Base-by-base conservation (phyloP, 805 yeast genomes). In the Sugiyamaella lignohabitans region DNA sequence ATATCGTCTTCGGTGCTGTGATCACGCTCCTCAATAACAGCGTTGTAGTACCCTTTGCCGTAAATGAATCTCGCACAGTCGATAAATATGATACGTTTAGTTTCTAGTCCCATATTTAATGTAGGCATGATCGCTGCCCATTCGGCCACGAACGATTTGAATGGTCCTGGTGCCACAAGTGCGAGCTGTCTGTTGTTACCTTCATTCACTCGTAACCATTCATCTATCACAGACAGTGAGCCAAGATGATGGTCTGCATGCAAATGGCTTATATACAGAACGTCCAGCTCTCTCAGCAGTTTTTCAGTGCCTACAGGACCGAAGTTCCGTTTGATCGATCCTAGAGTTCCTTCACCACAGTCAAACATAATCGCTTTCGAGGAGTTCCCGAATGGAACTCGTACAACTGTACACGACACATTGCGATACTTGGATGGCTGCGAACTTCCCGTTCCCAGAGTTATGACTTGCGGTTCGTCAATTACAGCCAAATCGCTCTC, bases 211-310 rank as follows among this genome's bases (percentile, higher is more conserved):
- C 36, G 20, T 4, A 51, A 43, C 95, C 97, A 89, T 53, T 78
- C 79, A 34, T 72, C 70, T 22, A 93, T 70, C 2, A 93, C 63
- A 3, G 87, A 75, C 5, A 84, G 67, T 3, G 85, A 71, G 0
- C 99, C 99, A 37, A 93, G 67, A 63, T 91, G 97, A 62, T 93
- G 99, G 62, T 93, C 99, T 0, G 98, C 98, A 65, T 93, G 99
- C 56, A 91, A 70, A 69, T 93, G 99, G 55, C 95, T 84, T 45
- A 93, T 68, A 58, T 78, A 85, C 18, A 91, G 68, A 45, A 86
- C 48, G 27, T 74, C 68, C 48, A 89, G 65, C 56, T 89, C 94
- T 36, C 65, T 53, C 52, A 89, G 71, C 2, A 84, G 64, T 19
- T 60, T 58, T 1, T 58, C 56, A 1, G 70, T 52, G 16, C 73